These are phyloP conservation scores for Penicillium cinerascens DNA, from an alignment of 495 filamentous ascomycete species.

Conservation along the genomic window DNA sequence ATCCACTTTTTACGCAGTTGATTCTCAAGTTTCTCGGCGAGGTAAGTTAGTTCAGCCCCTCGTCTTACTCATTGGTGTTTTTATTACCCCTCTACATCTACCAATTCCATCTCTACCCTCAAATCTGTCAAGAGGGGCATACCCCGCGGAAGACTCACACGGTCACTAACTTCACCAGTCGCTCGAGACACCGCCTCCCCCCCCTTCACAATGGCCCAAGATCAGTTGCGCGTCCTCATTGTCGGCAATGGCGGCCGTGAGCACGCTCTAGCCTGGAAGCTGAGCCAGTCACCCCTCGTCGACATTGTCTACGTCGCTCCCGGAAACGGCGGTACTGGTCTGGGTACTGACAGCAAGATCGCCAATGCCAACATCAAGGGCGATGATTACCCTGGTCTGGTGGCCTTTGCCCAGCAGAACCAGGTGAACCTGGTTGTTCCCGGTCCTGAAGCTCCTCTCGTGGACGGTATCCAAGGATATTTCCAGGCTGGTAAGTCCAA, in stretches of 20 bases:
- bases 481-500: slow-evolving; percentile 58
- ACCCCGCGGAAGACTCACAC: slow-evolving; percentile 27
- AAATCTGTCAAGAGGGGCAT: slow-evolving; percentile 16
- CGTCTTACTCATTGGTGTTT: neutral
- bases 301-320: slow-evolving; percentile 48
- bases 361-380: slow-evolving; percentile 68
- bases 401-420: slow-evolving; percentile 67
- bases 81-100: neutral
- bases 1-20: slow-evolving; percentile 24
- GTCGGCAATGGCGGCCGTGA: slow-evolving; percentile 93
- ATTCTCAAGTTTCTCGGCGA: slow-evolving; percentile 31
- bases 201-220: slow-evolving; percentile 44
- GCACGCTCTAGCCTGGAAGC: slow-evolving; percentile 92
- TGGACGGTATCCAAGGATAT: slow-evolving; percentile 80
- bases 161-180: slow-evolving; percentile 24
- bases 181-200: slow-evolving; percentile 31
- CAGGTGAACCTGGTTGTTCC: slow-evolving; percentile 81
- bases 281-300: slow-evolving; percentile 69
- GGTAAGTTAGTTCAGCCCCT: slow-evolving; percentile 21
- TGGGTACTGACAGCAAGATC: slow-evolving; percentile 58
- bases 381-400: slow-evolving; percentile 73
- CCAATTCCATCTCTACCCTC: slow-evolving; percentile 2
- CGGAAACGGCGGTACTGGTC: slow-evolving; percentile 88
- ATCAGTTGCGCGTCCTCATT: slow-evolving; percentile 65
- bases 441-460: slow-evolving; percentile 91